Evolutionary conservation across 1,139 yeast genomes (phyloP).

Genomic region (Komagataea norvegica): DNA sequence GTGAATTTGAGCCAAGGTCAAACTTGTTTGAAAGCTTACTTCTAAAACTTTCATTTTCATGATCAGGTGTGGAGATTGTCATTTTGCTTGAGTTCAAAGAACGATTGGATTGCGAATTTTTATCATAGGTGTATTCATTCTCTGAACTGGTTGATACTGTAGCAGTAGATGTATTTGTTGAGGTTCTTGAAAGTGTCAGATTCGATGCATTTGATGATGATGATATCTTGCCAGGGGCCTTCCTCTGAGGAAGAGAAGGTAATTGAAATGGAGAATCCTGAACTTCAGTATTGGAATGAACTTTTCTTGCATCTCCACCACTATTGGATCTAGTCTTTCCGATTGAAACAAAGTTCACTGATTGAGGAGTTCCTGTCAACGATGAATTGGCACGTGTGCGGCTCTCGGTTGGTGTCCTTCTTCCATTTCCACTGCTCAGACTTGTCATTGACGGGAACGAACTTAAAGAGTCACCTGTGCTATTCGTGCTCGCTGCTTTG

Average conservation of each 20-base stretch:
- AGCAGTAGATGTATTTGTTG: conserved; percentile 5
- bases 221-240: conserved; percentile 15
- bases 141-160: conserved; percentile 10
- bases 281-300: too few species aligned
- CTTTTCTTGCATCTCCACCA: conserved; percentile 13
- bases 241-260: conserved; percentile 6
- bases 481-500: neutral
- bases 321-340: conserved; percentile 22
- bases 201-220: conserved; percentile 13
- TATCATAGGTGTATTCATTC: neutral
- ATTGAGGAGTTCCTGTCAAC: conserved; percentile 8
- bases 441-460: conserved; percentile 25
- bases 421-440: conserved; percentile 14
- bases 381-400: conserved; percentile 18
- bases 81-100: neutral
- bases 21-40: conserved; percentile 9
- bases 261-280: neutral
- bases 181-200: conserved; percentile 10
- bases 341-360: conserved; percentile 14
- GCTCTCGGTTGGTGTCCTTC: conserved; percentile 14
- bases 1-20: conserved; percentile 6
- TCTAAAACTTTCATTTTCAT: conserved; percentile 3
- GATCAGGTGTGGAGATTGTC: neutral
- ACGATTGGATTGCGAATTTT: neutral
- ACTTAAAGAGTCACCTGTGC: conserved; percentile 11